These are phyloP conservation scores for Daldinia grandis DNA, from an alignment of 495 filamentous ascomycete genomes.

Conservation along the genomic window DNA sequence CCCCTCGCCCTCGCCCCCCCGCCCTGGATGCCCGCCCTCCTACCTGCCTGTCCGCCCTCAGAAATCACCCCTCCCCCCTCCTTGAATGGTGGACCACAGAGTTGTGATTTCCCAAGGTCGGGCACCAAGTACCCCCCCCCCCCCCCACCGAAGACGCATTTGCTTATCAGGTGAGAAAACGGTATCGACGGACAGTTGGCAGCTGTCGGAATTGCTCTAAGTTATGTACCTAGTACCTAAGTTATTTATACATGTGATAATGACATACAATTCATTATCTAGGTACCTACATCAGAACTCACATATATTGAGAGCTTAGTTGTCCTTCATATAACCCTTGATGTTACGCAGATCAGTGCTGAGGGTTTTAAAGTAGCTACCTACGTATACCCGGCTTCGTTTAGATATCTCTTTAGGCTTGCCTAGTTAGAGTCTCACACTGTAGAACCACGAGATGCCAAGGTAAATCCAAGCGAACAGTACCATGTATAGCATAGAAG, in stretches of 20 bases:
- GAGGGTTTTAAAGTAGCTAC: not conserved
- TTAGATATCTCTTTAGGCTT: not conserved
- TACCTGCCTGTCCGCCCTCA: not conserved
- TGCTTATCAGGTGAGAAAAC: not conserved
- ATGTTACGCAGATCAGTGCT: not conserved
- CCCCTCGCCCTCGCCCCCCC: slow-evolving; percentile 26
- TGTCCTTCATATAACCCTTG: not conserved
- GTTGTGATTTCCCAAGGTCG: slow-evolving; percentile 18
- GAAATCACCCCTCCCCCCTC: not conserved
- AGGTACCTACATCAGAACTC: not conserved
- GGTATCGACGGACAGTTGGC: not conserved
- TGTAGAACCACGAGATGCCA: not conserved
- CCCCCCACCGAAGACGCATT: not conserved
- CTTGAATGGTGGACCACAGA: not conserved
- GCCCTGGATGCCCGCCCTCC: not conserved
- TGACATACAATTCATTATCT: not conserved
- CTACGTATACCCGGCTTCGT: not conserved
- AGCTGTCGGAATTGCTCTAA: not conserved
- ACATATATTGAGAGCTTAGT: not conserved
- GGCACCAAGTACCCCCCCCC: slow-evolving; percentile 24
- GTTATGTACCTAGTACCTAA: not conserved
- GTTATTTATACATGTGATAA: not conserved
- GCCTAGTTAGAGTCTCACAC: not conserved
- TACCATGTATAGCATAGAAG: not conserved
- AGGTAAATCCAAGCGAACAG: not conserved